phyloP scores from a whole-genome alignment of 1,284 basidiomycete genomes.

The Hypsizygus ulmarius region DNA sequence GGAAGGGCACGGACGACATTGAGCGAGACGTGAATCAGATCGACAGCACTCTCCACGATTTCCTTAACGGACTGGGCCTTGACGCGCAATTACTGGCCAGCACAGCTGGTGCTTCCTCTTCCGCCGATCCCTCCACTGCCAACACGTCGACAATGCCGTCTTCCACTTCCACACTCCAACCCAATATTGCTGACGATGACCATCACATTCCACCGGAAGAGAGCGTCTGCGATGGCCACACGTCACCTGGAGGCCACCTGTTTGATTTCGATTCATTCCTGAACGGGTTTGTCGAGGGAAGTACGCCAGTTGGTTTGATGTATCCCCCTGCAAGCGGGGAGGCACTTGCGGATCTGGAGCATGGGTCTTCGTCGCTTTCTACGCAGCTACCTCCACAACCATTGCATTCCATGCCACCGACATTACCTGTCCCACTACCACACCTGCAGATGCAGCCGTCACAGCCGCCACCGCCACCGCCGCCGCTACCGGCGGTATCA shows the following conservation, averaged over 20 bases:
- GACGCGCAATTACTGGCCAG: slow-evolving; percentile 43
- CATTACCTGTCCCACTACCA: too few species aligned
- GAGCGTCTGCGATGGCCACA: slow-evolving; percentile 2
- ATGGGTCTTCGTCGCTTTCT: slow-evolving; percentile 18
- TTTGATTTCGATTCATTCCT: slow-evolving; percentile 36
- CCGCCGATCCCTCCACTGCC: slow-evolving; percentile 5
- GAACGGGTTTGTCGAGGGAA: slow-evolving; percentile 22
- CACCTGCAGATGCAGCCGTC: too few species aligned
- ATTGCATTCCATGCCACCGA: background rate
- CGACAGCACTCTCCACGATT: slow-evolving; percentile 67
- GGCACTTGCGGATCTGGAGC: slow-evolving; percentile 35
- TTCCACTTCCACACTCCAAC: slow-evolving; percentile 1
- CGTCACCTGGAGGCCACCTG: slow-evolving; percentile 17
- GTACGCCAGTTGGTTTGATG: slow-evolving; percentile 21
- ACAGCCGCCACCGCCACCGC: background rate
- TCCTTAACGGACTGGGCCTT: slow-evolving; percentile 71
- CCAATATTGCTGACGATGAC: slow-evolving; percentile 8
- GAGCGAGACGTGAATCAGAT: slow-evolving; percentile 72
- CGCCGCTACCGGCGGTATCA: background rate
- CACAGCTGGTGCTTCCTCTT: slow-evolving; percentile 3
- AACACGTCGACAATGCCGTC: slow-evolving; percentile 12
- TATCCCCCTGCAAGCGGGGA: slow-evolving; percentile 25
- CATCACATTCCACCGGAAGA: background rate
- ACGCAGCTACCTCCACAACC: background rate
- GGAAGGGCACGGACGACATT: slow-evolving; percentile 64